Conservation (phyloP, 805 yeast genomes). For the Candida ponderosae region DNA sequence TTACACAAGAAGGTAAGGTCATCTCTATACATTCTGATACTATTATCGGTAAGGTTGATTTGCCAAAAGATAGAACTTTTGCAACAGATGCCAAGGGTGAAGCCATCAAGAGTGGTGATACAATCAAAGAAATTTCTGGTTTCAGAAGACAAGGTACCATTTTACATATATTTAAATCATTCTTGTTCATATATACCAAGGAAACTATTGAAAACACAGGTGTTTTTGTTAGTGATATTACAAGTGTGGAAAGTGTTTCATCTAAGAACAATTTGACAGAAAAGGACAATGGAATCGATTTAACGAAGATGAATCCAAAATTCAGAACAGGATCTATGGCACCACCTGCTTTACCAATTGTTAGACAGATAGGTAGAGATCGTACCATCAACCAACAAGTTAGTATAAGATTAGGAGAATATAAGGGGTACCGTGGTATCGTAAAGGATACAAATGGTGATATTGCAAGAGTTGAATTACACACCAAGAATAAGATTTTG, state of each 20-base stretch:
- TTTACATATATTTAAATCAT: conserved; percentile 75
- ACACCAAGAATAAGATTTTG: conserved; percentile 82
- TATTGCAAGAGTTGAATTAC: conserved; percentile 86
- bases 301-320: conserved; percentile 83
- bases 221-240: conserved; percentile 73
- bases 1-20: conserved; percentile 76
- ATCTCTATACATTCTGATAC: conserved; percentile 68
- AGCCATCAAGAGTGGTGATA: conserved; percentile 84
- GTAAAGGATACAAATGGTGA: conserved; percentile 91
- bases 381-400: conserved; percentile 77
- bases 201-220: conserved; percentile 82
- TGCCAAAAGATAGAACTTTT: conserved; percentile 59
- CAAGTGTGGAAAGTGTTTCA: conserved; percentile 74
- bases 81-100: conserved; percentile 84
- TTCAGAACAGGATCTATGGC: conserved; percentile 38
- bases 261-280: conserved; percentile 65
- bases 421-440: conserved; percentile 91
- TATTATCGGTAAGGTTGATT: conserved; percentile 70
- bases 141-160: conserved; percentile 86
- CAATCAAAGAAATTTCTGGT: conserved; percentile 78
- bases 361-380: conserved; percentile 67
- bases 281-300: conserved; percentile 46
- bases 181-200: conserved; percentile 73
- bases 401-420: conserved; percentile 80
- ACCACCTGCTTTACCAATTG: conserved; percentile 53